Percentiles rank a stretch among this genome's conserved stretches.
Conservation (phyloP, 2,329 filamentous ascomycete genomes). For the Fusarium dimerum region DNA sequence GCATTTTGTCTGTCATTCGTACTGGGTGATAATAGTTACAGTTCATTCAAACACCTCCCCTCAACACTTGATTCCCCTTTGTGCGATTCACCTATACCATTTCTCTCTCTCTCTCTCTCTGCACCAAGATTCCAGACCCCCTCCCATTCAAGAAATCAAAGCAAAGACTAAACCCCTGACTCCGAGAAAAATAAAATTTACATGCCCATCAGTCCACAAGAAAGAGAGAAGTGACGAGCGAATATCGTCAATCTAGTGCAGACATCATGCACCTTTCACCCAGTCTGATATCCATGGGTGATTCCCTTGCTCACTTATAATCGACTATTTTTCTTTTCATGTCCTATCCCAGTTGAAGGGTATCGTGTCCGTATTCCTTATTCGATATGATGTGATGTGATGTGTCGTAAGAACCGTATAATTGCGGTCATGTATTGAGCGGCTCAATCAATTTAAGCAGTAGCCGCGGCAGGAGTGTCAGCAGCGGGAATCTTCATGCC, state of each 20-base stretch:
- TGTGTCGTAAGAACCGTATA: conserved; percentile 1
- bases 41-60: conserved; percentile 12
- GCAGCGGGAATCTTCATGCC: conserved; percentile 64
- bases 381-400: conserved; percentile 5
- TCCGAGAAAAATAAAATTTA: conserved; percentile 13
- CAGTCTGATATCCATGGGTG: conserved; percentile 6
- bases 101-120: neutral
- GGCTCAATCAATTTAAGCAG: conserved; percentile 23
- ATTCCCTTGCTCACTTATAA: conserved; percentile 6
- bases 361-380: conserved; percentile 29
- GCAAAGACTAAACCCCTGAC: conserved; percentile 26
- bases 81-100: conserved; percentile 3
- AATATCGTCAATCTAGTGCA: conserved; percentile 14
- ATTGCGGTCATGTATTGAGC: conserved; percentile 8
- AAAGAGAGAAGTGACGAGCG: conserved; percentile 13
- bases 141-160: conserved; percentile 10
- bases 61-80: neutral
- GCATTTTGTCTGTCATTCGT: neutral
- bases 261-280: conserved; percentile 10
- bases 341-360: conserved; percentile 24
- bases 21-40: conserved; percentile 15
- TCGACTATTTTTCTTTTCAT: conserved; percentile 13
- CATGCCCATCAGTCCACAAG: conserved; percentile 17
- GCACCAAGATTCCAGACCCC: conserved; percentile 11
- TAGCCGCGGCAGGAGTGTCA: conserved; percentile 39